These are phyloP conservation scores for Pseudoneurospora amorphoporcata DNA, from an alignment of 495 filamentous ascomycete species.

Conservation along the genomic window DNA sequence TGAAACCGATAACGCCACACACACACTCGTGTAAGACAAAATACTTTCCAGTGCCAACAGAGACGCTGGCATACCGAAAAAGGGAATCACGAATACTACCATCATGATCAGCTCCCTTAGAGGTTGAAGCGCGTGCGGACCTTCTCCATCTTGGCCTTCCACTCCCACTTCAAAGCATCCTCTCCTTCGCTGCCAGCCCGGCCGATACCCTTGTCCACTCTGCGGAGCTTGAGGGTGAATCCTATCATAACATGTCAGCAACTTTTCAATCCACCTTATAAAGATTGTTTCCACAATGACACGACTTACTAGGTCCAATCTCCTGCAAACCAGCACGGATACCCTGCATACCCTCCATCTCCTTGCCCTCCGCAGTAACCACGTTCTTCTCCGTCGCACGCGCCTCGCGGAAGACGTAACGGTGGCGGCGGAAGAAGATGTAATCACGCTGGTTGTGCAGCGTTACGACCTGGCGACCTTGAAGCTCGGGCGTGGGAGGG, in stretches of 20 bases:
- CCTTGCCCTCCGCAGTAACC: conserved; percentile 76
- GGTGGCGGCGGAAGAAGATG: conserved; percentile 80
- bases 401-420: conserved; percentile 89
- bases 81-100: conserved; percentile 4
- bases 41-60: background rate
- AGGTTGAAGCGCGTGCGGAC: conserved; percentile 85
- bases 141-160: conserved; percentile 92
- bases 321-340: conserved; percentile 81
- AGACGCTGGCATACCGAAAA: background rate
- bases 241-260: conserved; percentile 9
- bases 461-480: conserved; percentile 80
- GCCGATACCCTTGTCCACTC: conserved; percentile 86
- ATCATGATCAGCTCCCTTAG: conserved; percentile 25
- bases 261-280: background rate
- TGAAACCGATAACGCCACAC: background rate
- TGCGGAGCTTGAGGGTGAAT: conserved; percentile 75
- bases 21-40: background rate
- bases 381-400: conserved; percentile 76
- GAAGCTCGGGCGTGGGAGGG: conserved; percentile 69
- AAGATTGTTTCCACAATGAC: background rate
- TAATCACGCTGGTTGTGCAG: conserved; percentile 92
- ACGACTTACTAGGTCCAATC: conserved; percentile 52
- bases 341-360: conserved; percentile 67
- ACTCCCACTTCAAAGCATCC: conserved; percentile 70
- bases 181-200: conserved; percentile 62